Percentiles rank a stretch among this genome's conserved stretches.
phyloP scores from a whole-genome alignment of 2,329 filamentous ascomycete genomes.

The Drechslerella coelobrocha region DNA sequence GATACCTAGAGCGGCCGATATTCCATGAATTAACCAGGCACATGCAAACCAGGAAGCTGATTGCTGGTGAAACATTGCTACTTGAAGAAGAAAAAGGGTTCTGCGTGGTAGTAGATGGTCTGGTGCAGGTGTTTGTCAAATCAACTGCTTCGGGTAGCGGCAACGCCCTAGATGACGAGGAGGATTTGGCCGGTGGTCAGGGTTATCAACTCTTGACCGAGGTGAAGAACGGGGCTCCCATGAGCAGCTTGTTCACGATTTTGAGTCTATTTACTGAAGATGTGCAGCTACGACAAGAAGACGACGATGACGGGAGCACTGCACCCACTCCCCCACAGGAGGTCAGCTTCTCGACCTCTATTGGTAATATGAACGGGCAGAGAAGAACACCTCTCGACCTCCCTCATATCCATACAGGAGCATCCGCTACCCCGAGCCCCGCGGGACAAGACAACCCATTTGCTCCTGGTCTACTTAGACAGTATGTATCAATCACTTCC shows the following conservation, averaged over 20 bases:
- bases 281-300: conserved; percentile 75
- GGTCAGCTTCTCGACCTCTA: conserved; percentile 29
- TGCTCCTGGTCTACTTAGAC: conserved; percentile 22
- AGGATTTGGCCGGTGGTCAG: conserved; percentile 68
- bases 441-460: conserved; percentile 27
- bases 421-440: not conserved
- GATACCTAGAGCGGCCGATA: conserved; percentile 92
- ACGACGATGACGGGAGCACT: conserved; percentile 64
- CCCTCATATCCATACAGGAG: conserved; percentile 16
- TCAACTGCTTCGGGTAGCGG: conserved; percentile 69
- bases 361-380: conserved; percentile 1
- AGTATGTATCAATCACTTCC: conserved; percentile 12
- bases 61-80: conserved; percentile 92
- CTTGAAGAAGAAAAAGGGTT: conserved; percentile 98
- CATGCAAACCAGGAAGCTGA: conserved; percentile 96
- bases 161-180: conserved; percentile 62
- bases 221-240: conserved; percentile 95
- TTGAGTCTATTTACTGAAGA: conserved; percentile 97
- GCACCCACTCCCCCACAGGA: conserved; percentile 43
- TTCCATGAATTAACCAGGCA: conserved; percentile 97
- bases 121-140: conserved; percentile 98
- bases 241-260: conserved; percentile 98
- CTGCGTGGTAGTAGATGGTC: conserved; percentile 92
- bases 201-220: conserved; percentile 95
- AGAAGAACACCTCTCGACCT: conserved; percentile 23